Base-by-base conservation (phyloP, 345 rosid genomes). In the Pugionium cornutum region DNA sequence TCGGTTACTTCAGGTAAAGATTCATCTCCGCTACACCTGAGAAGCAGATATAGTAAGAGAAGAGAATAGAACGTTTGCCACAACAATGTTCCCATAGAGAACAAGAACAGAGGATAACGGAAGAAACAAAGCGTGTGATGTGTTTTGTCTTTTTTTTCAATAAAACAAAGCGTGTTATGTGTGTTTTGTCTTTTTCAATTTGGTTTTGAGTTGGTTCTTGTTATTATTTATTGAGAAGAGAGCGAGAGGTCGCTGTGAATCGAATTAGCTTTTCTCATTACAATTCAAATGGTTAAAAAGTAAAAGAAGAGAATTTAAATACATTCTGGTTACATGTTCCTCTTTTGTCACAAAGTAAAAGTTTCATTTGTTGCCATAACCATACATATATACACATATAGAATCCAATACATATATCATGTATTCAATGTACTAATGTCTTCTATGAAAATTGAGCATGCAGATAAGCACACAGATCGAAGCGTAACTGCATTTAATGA, bases 401-500 rank as follows among this genome's bases (percentile, higher is more conserved):
- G 53, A 56, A 71, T 48, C 8, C 43, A 31, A 18, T 45, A 70
- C 62, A 26, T 71, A 34, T 30, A 40, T 27, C 56, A 37, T 57
- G 9, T 47, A 9, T 4, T 26, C 31, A 57, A 4, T 26, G 2
- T 36, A 50, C 7, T 18, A 18, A 18, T 18, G 18, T 18, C 18
- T 18, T 18, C 18, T 18, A 18, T 18, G 18, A 60, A 34, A 58
- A 25, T n/a, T 11, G 61, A 50, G 76, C 67, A 66, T 72, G 76
- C 75, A 72, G 55, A 58, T 63, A 58, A 58, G 72, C 76, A 58
- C 76, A 66, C 25, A 66, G 35, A 58, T 59, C 76, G 52, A 73
- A 65, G 76, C 44, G 34, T 53, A 36, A 32, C 30, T 30, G 62
- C 44, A 73, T 60, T 73, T 58, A 72, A 58, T 65, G 55, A 3